A percentile compares a stretch with the other conserved stretches of the same genome.
Evolutionary conservation across 495 filamentous ascomycete genomes (phyloP).

Genomic region (Xylaria venustula): DNA sequence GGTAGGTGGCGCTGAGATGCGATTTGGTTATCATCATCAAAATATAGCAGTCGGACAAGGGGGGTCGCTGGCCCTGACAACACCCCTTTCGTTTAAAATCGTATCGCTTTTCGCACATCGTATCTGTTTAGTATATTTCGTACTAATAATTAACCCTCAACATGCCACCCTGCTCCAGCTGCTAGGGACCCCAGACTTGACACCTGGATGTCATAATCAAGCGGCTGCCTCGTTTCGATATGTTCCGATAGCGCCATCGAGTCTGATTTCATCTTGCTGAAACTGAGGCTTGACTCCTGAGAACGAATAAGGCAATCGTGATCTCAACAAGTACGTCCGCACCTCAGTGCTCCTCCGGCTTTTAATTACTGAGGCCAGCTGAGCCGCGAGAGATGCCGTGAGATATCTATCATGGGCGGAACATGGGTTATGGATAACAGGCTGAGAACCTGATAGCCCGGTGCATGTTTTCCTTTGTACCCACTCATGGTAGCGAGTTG

Average conservation of each 20-base stretch:
- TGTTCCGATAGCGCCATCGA: not conserved
- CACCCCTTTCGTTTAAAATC: constrained; percentile 1
- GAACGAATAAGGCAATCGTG: not conserved
- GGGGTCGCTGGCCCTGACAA: not conserved
- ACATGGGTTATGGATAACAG: not conserved
- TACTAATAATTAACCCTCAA: not conserved
- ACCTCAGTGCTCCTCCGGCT: not conserved
- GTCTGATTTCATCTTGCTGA: not conserved
- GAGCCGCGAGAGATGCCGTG: too few relatives aligned
- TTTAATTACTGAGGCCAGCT: too few relatives aligned
- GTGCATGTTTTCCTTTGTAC: not conserved
- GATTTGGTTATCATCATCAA: constrained; percentile 7
- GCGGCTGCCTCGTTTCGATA: not conserved
- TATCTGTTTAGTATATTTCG: not conserved
- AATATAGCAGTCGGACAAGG: constrained; percentile 1
- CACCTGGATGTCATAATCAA: not conserved
- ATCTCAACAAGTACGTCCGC: not conserved
- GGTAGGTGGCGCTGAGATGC: not conserved
- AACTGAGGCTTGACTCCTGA: not conserved
- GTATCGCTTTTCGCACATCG: constrained; percentile 5
- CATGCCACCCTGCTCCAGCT: not conserved
- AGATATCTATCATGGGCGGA: too few relatives aligned
- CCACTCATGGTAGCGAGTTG: not conserved
- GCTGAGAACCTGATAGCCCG: not conserved
- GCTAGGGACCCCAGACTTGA: not conserved